Evolutionary conservation across 2,329 filamentous ascomycete genomes (phyloP), one percentile per base, ranked within the genome.

Genomic region (Aspergillus latus): DNA sequence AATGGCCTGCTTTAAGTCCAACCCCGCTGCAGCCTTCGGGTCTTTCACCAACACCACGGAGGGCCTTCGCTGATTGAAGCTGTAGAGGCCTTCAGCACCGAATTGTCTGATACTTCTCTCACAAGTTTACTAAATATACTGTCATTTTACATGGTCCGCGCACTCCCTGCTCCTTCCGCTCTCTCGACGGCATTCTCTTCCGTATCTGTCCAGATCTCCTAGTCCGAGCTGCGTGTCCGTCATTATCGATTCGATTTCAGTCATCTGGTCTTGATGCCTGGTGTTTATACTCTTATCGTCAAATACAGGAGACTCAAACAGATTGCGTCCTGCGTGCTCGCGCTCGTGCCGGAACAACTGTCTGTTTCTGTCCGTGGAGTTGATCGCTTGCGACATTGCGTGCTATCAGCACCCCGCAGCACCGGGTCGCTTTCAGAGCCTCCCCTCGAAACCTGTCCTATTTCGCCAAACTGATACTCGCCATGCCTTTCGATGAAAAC

Each of bases 401-500:
- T 51, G 40, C 49, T 52, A 52, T 34, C 49, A 52, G 21, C 40
- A 37, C 32, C 42, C 48, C 48, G 36, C 40, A 45, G 29, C 16
- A 37, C 21, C 21, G 21, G 21, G 21, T 21, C 21, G 21, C 21
- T 21, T 21, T 21, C 21, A 21, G 21, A 21, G 21, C 21, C 21
- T 21, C 21, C 21, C 21, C 21, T 21, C 21, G 21, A 21, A 21
- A 21, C 15, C 30, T 16, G 42, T 32, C 13, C 15, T 28, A n/a
- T 43, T n/a, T 30, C 29, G 6, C 48, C 34, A 16, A 34, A 36
- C 13, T 16, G 1, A 34, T 21, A 32, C 13, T 45, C 42, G 69
- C 51, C 29, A 78, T 78, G 76, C 76, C 76, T 64, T 66, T 74
- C 15, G 76, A 78, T 45, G 74, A 76, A 67, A 69, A 75, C 64